Evolutionary conservation across 257 asterid genomes (phyloP), one percentile per base, ranked within the genome.

Genomic region (Jacaranda copaia): DNA sequence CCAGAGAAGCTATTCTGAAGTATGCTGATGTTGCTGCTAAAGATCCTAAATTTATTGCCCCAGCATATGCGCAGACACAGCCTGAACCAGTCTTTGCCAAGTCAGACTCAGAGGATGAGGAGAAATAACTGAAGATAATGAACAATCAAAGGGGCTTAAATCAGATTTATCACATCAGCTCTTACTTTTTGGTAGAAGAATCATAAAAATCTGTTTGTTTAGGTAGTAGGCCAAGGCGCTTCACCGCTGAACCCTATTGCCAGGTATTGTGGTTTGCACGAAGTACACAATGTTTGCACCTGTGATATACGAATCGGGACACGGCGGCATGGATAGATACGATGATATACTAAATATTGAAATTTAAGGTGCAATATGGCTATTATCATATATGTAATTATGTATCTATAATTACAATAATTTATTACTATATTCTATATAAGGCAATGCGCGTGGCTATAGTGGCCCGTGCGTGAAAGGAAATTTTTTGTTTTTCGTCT

Each of bases 1-100:
- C 99, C 32, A 85, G 99, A 87, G 99, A 91, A 85, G 98, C 99
- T 66, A 94, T 94, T 77, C 87, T 94, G 1, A 94, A 94, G 84
- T 89, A 91, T 72, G 99, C 99, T 48, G 99, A 92, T 74, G 87
- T 63, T 12, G 99, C 98, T 74, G 88, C 89, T 6, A 92, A 92
- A 77, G 98, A 94, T 79, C 99, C 99, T 10, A 94, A 94, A 69
- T 94, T 58, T 60, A 92, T 94, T 9, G 97, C 98, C 63, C 99
- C 97, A 1, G 99, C 99, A 5, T 95, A 95, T 49, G 90, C 98
- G 4, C 80, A 85, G 46, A 95, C 99, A 6, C 99, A 95, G 87
- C 99, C 99, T 4, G 94, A 91, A 60, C 5, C 98, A 5, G 49
- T 93, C 53, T 93, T 95, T 68, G 88, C 92, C 39, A 84, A 90